Evolutionary conservation across 768 basidiomycete species (phyloP), one percentile per base, ranked within the genome.

Genomic region (Mycena floridula): DNA sequence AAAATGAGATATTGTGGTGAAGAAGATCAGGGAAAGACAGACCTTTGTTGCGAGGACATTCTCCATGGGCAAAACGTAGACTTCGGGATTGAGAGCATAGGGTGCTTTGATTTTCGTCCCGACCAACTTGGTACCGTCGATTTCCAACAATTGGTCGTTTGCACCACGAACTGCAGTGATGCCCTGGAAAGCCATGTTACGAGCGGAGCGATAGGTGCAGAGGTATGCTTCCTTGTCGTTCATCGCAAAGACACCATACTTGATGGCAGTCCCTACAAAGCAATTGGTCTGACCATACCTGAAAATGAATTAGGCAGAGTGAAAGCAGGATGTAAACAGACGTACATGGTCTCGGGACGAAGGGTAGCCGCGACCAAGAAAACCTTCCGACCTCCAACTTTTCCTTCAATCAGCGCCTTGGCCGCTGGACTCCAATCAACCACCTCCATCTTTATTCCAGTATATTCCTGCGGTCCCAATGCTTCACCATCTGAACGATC

Each of bases 261-360:
- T 91, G 68, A 98, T 82, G 35, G 72, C 64, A 0, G 90, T 81
- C 28, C 92, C 90, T 42, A 99, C 93, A 60, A 93, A 99, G 64
- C 93, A 93, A 62, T 98, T 98, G 2, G 94, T 98, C 67, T 98
- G 94, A 20, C 95, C 96, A 61, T 97, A 95, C 86, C 89, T 91
- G 22, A 48, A 24, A 0, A 37, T 20, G 11, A 23, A 20, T 50
- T 24, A 52, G 37, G 25, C 16, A 39, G n/a, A 42, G 28, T 38
- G 40, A 51, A 26, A 23, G 27, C 40, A 18, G 37, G 39, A 53
- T 40, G 20, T 7, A 8, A 18, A 15, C 37, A 6, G 20, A 63
- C 83, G 37, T 53, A 90, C 96, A 97, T 95, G 0, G 96, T 99
- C 67, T 99, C 96, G 0, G 96, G 90, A 35, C 96, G 78, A 46